phyloP scores from a whole-genome alignment of 2,329 filamentous ascomycete genomes.

The Helminthosporium solani region DNA sequence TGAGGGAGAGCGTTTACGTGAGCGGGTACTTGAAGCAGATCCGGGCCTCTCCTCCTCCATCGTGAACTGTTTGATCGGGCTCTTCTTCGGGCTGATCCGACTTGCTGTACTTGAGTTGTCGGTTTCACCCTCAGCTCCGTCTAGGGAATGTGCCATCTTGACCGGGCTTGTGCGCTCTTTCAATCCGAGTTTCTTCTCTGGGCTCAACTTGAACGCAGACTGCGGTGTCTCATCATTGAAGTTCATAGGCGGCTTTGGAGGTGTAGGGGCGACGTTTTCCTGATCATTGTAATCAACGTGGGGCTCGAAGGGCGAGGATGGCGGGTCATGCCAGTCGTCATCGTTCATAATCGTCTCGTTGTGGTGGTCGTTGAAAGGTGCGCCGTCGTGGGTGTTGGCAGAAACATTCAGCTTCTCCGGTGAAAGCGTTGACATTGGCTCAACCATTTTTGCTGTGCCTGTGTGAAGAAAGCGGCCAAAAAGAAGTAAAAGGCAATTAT shows the following conservation, averaged over 20 bases:
- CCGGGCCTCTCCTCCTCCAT: constrained; percentile 21
- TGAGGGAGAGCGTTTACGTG: constrained; percentile 31
- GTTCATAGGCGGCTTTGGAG: constrained; percentile 21
- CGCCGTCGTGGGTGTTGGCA: constrained; percentile 17
- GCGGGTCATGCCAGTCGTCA: constrained; percentile 44
- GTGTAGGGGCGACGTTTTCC: constrained; percentile 40
- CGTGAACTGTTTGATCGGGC: constrained; percentile 24
- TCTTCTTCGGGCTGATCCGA: constrained; percentile 27
- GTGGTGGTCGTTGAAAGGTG: too few species aligned
- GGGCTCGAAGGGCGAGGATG: constrained; percentile 52
- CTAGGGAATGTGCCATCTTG: constrained; percentile 27
- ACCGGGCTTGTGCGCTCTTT: constrained; percentile 32
- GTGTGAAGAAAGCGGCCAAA: background rate
- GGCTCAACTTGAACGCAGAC: constrained; percentile 35
- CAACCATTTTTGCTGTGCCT: constrained; percentile 24
- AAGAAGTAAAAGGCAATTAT: background rate
- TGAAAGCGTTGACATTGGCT: constrained; percentile 34
- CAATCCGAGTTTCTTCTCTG: constrained; percentile 28
- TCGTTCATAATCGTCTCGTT: constrained; percentile 9
- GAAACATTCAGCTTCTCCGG: constrained; percentile 33
- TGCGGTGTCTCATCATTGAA: constrained; percentile 30
- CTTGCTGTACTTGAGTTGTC: constrained; percentile 4
- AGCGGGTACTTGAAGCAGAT: constrained; percentile 27
- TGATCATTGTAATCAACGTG: constrained; percentile 45
- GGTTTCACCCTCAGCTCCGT: constrained; percentile 26